Evolutionary conservation across 129 eudicot species (phyloP), one percentile per base, ranked within the genome.

Genomic region (Glebionis coronaria): DNA sequence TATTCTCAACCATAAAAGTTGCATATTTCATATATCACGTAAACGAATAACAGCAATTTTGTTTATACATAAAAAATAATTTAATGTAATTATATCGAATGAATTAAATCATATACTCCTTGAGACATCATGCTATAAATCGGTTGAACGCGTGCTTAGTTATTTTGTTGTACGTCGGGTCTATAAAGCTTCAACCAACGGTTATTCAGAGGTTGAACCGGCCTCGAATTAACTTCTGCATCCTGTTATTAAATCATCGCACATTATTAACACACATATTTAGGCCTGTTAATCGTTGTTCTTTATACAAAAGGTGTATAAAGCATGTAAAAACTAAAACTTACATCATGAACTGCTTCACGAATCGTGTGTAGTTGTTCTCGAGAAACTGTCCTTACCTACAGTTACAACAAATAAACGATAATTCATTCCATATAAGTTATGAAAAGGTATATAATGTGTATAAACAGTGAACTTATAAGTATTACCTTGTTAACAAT

Each of bases 131-230:
- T 20, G 46, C 63, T 23, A 29, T 12, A 16, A 25, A 8, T 45
- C 0, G 25, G 3, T 35, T 15, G 11, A 10, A 29, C 4, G 13
- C 0, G 12, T 12, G 52, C 58, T n/a, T 28, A 51, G 19, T 27
- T 40, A 66, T 15, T 28, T 51, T 50, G 60, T 4, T 10, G 16
- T 11, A 68, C 70, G 4, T 68, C 69, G 0, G 80, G 80, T 15
- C 84, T 73, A 61, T 80, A 86, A 25, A 86, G 82, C 58, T 75
- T 69, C 46, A 86, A 42, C 46, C 56, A 52, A 31, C 94, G 85
- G 2, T 71, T 68, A 51, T 86, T 66, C 18, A 29, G 16, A 7
- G 40, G 35, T 44, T 21, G 59, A 66, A 50, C 4, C 12, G 71
- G 71, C 14, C 71, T 29, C 9, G 71, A 58, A 6, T 51, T 67